Percentiles rank a stretch among this genome's conserved stretches.
These are phyloP conservation scores for Syzygium aqueum DNA, from an alignment of 345 rosid genomes.

Conservation along the genomic window DNA sequence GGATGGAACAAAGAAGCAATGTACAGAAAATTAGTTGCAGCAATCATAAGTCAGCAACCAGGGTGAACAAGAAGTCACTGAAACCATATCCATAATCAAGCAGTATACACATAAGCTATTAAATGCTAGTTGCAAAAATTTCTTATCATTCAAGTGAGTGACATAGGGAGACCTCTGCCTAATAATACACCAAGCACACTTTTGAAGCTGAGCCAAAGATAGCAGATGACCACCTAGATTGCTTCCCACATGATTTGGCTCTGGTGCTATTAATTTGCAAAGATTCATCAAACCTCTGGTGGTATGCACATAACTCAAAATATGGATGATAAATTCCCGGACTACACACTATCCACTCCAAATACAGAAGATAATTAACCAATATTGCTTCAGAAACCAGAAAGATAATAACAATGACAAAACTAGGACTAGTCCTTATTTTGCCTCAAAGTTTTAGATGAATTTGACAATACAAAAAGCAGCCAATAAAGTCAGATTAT, in stretches of 20 bases:
- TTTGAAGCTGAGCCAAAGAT: not conserved
- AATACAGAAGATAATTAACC: not conserved
- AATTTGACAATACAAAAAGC: not conserved
- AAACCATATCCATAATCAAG: not conserved
- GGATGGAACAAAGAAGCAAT: not conserved
- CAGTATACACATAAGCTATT: not conserved
- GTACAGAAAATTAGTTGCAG: not conserved
- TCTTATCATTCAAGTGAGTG: not conserved
- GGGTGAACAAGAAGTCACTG: not conserved
- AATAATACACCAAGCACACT: not conserved
- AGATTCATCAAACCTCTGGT: not conserved
- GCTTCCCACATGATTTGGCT: not conserved
- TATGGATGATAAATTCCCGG: not conserved
- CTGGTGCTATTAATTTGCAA: not conserved
- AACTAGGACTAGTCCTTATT: not conserved
- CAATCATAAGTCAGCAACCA: not conserved
- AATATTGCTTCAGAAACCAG: not conserved
- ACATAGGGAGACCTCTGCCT: not conserved
- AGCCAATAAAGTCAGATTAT: not conserved
- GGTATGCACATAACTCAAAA: not conserved
- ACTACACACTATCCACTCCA: not conserved
- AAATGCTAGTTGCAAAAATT: not conserved
- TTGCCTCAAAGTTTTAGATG: not conserved
- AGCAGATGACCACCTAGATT: not conserved
- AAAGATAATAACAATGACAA: not conserved